Base-by-base conservation (phyloP, 1,139 yeast genomes). In the Hansenula sp. region DNA sequence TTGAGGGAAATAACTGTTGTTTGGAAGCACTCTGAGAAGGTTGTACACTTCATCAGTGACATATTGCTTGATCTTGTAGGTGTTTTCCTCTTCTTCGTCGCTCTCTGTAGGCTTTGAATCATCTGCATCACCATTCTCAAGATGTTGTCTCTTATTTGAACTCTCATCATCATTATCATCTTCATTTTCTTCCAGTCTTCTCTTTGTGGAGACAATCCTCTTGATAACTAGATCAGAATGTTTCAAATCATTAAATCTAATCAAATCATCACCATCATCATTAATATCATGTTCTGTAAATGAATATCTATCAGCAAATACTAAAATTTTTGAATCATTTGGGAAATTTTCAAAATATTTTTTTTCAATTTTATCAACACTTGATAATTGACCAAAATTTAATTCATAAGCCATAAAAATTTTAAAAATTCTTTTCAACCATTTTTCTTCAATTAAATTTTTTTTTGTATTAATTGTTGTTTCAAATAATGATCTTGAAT, bases 401-500 rank as follows among this genome's bases (percentile, higher is more conserved):
- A 75, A 63, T 53, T 81, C 86, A 50, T 75, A 79, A 33, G 66
- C 63, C 31, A 75, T 60, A 56, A 72, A 79, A 34, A 75, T 61
- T 44, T 68, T 68, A 47, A 69, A 75, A 32, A 81, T 59, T 13
- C 63, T 60, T 42, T 68, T 63, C 36, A 74, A 61, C 41, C 63
- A 57, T 35, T 41, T 43, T 10, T 44, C 36, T 26, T 60, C 58
- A 27, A 54, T 40, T 14, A 45, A 47, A 5, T 45, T 46, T 26
- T 48, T 52, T 49, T 61, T 34, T 34, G 60, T 36, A 58, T 52
- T 14, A 3, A 77, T 62, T 0, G 81, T 71, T 13, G 78, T 69
- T 61, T 92, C 97, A 58, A 92, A 83, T 34, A 88, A 70, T 12
- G 89, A 88, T 50, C 92, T 79, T 16, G 90, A 86, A 54, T 83